Percentiles rank a stretch among this genome's conserved stretches.
phyloP scores from a whole-genome alignment of 73 alveolate genomes.

The Durusdinium trenchii region DNA sequence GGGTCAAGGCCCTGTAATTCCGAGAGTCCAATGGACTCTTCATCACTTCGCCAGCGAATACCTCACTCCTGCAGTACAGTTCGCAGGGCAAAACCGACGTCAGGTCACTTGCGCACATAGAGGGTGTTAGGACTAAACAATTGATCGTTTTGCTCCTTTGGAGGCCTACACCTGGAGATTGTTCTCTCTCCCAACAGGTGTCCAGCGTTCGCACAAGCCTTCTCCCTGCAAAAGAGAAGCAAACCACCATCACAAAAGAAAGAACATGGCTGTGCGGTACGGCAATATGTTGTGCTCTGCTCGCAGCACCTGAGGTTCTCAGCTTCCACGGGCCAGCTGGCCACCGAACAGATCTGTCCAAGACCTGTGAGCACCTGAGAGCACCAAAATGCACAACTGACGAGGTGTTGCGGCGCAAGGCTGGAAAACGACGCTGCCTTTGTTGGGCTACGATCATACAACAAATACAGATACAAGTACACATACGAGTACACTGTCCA shows the following conservation, averaged over 20 bases:
- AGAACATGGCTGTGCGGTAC: no score
- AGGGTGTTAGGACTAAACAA: not conserved
- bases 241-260: not conserved
- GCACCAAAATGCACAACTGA: not conserved
- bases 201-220: not conserved
- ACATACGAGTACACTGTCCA: not conserved
- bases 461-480: not conserved
- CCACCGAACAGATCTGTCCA: not conserved
- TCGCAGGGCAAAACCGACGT: not conserved
- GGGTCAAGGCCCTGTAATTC: conserved; percentile 68
- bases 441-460: not conserved
- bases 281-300: no score
- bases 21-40: conserved; percentile 59
- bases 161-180: not conserved
- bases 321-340: not conserved
- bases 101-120: not conserved
- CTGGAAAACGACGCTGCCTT: not conserved
- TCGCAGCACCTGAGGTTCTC: no score
- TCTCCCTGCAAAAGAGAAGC: not conserved
- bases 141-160: not conserved
- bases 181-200: not conserved
- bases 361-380: conserved; percentile 5
- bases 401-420: not conserved
- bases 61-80: conserved; percentile 23
- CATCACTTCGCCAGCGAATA: conserved; percentile 56